phyloP scores from a whole-genome alignment of 805 yeast genomes.

The Saccharomycopsis sp. region DNA sequence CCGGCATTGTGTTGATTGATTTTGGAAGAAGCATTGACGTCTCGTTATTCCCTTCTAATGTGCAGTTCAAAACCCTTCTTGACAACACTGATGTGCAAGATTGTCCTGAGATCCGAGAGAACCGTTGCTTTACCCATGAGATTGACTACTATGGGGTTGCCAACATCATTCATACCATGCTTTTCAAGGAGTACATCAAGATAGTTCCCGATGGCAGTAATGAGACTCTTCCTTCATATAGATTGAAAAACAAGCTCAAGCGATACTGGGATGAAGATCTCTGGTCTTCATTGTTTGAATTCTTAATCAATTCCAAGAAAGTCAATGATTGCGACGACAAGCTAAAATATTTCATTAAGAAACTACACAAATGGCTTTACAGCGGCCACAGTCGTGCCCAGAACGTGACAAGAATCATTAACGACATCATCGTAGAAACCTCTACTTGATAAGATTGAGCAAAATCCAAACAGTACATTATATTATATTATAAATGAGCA shows the following conservation, averaged over 20 bases:
- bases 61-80: conserved; percentile 52
- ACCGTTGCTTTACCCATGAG: conserved; percentile 66
- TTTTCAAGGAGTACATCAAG: conserved; percentile 62
- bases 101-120: conserved; percentile 60
- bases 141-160: conserved; percentile 84
- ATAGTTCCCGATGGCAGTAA: conserved; percentile 23
- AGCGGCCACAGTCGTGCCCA: background rate
- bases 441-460: background rate
- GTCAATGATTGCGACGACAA: conserved; percentile 2
- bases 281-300: conserved; percentile 63
- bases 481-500: background rate
- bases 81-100: conserved; percentile 52
- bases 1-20: conserved; percentile 64
- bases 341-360: background rate
- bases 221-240: conserved; percentile 25
- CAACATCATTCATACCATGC: conserved; percentile 59
- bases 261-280: conserved; percentile 69
- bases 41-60: conserved; percentile 42
- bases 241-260: conserved; percentile 44
- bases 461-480: background rate
- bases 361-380: background rate
- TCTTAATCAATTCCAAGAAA: conserved; percentile 52
- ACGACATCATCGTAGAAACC: background rate
- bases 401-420: background rate
- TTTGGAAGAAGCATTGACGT: conserved; percentile 78